Evolutionary conservation across 495 filamentous ascomycete species (phyloP).

Genomic region (Coniosporium apollinis): DNA sequence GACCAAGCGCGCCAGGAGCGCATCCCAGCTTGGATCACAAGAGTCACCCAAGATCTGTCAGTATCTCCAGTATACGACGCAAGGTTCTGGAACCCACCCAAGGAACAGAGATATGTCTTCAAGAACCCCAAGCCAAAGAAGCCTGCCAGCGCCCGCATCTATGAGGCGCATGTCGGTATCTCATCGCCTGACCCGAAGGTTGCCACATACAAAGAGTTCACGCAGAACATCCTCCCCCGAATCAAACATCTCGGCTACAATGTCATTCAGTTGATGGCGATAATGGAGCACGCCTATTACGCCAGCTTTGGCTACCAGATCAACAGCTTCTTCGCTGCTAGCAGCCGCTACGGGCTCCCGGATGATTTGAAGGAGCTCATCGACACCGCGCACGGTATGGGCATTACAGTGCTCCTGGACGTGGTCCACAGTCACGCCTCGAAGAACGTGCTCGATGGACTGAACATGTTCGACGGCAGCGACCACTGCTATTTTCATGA

Average conservation of each 20-base stretch:
- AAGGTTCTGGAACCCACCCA: slow-evolving; percentile 89
- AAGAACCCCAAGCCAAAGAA: slow-evolving; percentile 69
- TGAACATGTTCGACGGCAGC: slow-evolving; percentile 88
- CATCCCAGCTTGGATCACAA: slow-evolving; percentile 90
- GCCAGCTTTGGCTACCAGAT: slow-evolving; percentile 97
- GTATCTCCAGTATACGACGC: slow-evolving; percentile 87
- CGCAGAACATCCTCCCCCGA: slow-evolving; percentile 72
- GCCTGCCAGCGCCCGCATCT: slow-evolving; percentile 73
- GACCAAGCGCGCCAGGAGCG: slow-evolving; percentile 65
- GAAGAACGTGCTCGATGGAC: slow-evolving; percentile 85
- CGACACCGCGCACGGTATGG: slow-evolving; percentile 84
- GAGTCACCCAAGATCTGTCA: slow-evolving; percentile 79
- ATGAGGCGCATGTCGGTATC: slow-evolving; percentile 96
- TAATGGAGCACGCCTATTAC: slow-evolving; percentile 99
- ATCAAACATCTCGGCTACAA: slow-evolving; percentile 91
- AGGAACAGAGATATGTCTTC: slow-evolving; percentile 57
- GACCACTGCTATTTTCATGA: slow-evolving; percentile 93
- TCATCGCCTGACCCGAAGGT: slow-evolving; percentile 80
- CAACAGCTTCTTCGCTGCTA: slow-evolving; percentile 96
- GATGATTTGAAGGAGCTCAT: slow-evolving; percentile 95
- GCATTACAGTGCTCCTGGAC: slow-evolving; percentile 81
- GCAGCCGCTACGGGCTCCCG: slow-evolving; percentile 83
- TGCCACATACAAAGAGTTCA: slow-evolving; percentile 94
- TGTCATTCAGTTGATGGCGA: slow-evolving; percentile 93
- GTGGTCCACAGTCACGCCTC: slow-evolving; percentile 96